Conservation (phyloP, 2,329 filamentous ascomycete genomes). For the Claviceps pazoutovae region DNA sequence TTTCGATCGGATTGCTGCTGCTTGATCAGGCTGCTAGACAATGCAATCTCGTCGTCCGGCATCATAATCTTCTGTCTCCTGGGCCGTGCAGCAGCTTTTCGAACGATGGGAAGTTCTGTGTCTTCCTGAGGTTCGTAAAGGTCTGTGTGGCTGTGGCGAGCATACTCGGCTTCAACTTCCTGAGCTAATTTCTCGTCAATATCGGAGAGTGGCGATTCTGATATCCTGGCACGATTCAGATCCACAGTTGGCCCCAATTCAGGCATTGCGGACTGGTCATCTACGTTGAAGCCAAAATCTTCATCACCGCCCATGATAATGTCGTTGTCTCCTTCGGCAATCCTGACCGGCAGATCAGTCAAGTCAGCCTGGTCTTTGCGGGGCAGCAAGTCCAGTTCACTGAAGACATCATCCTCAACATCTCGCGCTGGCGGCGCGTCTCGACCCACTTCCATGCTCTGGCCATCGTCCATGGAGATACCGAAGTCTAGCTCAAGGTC, state of each 20-base stretch:
- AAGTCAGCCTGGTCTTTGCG: conserved; percentile 40
- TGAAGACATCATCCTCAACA: conserved; percentile 56
- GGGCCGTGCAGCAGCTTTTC: conserved; percentile 56
- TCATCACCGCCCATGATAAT: conserved; percentile 44
- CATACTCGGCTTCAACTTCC: conserved; percentile 45
- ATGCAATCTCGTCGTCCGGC: conserved; percentile 67
- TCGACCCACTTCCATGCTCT: conserved; percentile 79
- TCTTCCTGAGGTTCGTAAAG: conserved; percentile 49
- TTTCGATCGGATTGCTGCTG: conserved; percentile 75
- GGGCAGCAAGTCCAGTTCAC: conserved; percentile 45
- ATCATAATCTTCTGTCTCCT: conserved; percentile 67
- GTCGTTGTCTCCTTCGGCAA: conserved; percentile 51
- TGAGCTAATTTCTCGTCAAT: conserved; percentile 49
- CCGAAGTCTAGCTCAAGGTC: conserved; percentile 64
- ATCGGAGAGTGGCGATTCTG: conserved; percentile 56
- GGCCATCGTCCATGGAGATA: conserved; percentile 55
- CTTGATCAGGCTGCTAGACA: conserved; percentile 66
- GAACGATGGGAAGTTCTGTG: conserved; percentile 43
- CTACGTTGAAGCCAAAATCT: conserved; percentile 51
- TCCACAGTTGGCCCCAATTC: conserved; percentile 31
- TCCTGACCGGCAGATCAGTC: conserved; percentile 43
- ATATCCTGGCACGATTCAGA: conserved; percentile 45
- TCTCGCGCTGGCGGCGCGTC: conserved; percentile 58
- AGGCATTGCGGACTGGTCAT: conserved; percentile 43
- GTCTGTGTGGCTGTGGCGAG: conserved; percentile 38